Base-by-base conservation (phyloP, 495 filamentous ascomycete species). In the Penicillium coffeae region DNA sequence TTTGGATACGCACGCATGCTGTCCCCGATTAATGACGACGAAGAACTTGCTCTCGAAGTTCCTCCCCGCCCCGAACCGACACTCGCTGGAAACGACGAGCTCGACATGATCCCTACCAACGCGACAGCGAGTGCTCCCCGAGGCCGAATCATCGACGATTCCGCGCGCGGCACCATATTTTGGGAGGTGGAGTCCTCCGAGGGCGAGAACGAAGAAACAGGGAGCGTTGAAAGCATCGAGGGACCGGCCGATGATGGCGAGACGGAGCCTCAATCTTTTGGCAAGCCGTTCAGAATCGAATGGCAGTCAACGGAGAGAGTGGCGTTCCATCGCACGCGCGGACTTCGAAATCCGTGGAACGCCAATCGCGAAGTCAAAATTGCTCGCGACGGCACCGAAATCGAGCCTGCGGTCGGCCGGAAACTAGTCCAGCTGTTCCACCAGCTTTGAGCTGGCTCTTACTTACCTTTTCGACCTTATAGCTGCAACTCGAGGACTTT, bases 351-450 rank as follows among this genome's bases (percentile, higher is more conserved):
- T 59, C 83, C 87, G 2, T 96, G 91, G 93, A 97, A 98, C 64
- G 85, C 89, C 1, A 95, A 96, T 60, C 75, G 93, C 38, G 93
- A 96, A 58, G 89, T 98, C 38, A 98, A 98, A 63, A 95, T 98
- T 55, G 93, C 93, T 8, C 78, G 93, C 56, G 93, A 98, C 64
- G 93, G 90, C 4, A 98, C 93, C 0, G 93, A 96, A 68, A 73
- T 98, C 15, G 92, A 97, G 64, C 87, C 91, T 38, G 79, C 66
- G 37, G 81, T 95, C 19, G 93, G 92, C 10, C 82, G 81, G 54
- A 81, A 81, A 57, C 69, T 97, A 25, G 70, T 93, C 35, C 79
- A 85, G 42, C 77, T 95, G 55, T 96, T 97, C 61, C 82, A 92
- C 37, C 20, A 45, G 27, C 18, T 21, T 25, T 47, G 44, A 47